These are phyloP conservation scores for Aspergillus ostianus DNA, from an alignment of 495 filamentous ascomycete genomes.

Conservation along the genomic window DNA sequence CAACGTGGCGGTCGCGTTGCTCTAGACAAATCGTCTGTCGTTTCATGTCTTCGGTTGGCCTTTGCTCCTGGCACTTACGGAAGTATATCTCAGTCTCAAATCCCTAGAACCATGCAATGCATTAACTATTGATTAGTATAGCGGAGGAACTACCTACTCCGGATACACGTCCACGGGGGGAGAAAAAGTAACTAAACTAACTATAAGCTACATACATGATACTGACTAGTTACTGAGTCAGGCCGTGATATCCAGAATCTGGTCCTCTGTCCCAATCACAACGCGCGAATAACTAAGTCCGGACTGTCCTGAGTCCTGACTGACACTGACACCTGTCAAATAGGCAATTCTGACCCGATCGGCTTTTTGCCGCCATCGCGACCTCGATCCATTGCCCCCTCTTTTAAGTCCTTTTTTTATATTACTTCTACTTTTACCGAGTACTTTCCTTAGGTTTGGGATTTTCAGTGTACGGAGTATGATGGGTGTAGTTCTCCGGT, in stretches of 20 bases:
- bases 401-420: neutral
- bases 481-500: neutral
- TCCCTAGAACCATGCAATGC: neutral
- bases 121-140: neutral
- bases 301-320: neutral
- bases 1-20: conserved; percentile 15
- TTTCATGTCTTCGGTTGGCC: conserved; percentile 1
- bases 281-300: neutral
- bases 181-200: too few species aligned
- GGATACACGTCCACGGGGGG: neutral
- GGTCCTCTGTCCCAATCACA: neutral
- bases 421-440: too few species aligned
- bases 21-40: conserved; percentile 1
- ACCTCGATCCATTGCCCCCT: neutral
- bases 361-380: neutral
- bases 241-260: neutral
- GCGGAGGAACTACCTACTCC: neutral
- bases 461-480: too few species aligned
- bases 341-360: neutral
- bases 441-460: too few species aligned
- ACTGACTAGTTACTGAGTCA: too few species aligned
- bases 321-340: neutral
- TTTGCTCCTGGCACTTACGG: neutral
- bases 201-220: too few species aligned
- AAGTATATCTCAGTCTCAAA: too few species aligned